Conservation (phyloP, 1,284 basidiomycete genomes). For the Cutaneotrichosporon spelunceum region DNA sequence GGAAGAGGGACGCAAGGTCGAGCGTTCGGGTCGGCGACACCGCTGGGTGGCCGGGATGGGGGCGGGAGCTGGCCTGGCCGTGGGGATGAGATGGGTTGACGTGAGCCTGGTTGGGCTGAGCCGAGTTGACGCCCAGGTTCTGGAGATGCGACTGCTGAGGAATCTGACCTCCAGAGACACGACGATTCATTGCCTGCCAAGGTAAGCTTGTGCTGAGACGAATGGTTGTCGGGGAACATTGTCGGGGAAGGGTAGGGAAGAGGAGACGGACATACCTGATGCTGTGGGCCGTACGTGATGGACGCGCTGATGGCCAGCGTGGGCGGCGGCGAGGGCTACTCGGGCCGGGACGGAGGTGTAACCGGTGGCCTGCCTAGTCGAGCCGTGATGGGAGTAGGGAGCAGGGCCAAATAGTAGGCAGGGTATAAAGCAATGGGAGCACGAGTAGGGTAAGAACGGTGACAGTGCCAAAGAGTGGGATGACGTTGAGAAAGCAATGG, state of each 20-base stretch:
- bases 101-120: neutral
- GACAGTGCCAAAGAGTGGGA: neutral
- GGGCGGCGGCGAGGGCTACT: constrained; percentile 1
- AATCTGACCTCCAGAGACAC: constrained; percentile 9
- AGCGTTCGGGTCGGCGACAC: neutral
- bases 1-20: neutral
- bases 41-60: neutral
- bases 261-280: neutral
- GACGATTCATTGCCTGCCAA: constrained; percentile 7
- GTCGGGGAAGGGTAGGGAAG: neutral
- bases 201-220: neutral
- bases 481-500: neutral
- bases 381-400: neutral
- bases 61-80: neutral
- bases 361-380: neutral
- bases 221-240: neutral
- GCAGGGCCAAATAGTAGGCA: too few relatives aligned
- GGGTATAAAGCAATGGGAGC: neutral
- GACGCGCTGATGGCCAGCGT: neutral
- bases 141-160: neutral
- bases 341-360: neutral
- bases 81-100: neutral
- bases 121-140: neutral
- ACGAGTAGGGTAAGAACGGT: neutral
- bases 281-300: constrained; percentile 3